Evolutionary conservation across 2,329 filamentous ascomycete species (phyloP).

Genomic region (Xylariaceae sp.): DNA sequence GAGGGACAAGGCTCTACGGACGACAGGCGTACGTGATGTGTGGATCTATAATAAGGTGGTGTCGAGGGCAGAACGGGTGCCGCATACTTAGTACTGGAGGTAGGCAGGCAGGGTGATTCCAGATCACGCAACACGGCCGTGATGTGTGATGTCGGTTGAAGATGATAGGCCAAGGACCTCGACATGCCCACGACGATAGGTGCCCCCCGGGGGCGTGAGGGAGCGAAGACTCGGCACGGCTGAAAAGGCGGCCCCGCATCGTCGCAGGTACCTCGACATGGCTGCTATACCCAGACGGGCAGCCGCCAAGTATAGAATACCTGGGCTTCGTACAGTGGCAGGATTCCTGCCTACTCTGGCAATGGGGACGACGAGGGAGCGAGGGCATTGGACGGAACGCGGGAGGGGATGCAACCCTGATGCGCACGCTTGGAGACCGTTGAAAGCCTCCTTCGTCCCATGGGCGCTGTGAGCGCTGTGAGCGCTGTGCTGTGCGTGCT

Average conservation of each 20-base stretch:
- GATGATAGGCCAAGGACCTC: slow-evolving; percentile 1
- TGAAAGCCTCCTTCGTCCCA: neutral
- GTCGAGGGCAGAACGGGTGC: neutral
- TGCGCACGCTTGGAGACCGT: neutral
- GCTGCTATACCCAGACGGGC: slow-evolving; percentile 9
- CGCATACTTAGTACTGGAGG: neutral
- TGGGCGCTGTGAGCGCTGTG: too few relatives aligned
- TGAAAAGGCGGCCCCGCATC: slow-evolving; percentile 21
- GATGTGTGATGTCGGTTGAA: slow-evolving; percentile 7
- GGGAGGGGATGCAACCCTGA: neutral
- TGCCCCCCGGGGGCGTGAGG: slow-evolving; percentile 15
- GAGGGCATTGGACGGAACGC: slow-evolving; percentile 8
- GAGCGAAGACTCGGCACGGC: slow-evolving; percentile 17
- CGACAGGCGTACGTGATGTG: neutral
- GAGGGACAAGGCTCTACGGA: neutral
- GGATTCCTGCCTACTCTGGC: slow-evolving; percentile 13
- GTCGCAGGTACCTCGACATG: slow-evolving; percentile 13
- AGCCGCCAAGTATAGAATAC: slow-evolving; percentile 13
- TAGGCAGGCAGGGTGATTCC: too few relatives aligned
- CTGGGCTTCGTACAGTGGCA: slow-evolving; percentile 8
- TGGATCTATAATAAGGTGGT: slow-evolving; percentile 1
- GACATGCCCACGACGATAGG: neutral
- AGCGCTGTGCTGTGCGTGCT: too few relatives aligned
- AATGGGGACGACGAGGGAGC: neutral
- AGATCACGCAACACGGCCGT: neutral